Evolutionary conservation across 148 eudicot species (phyloP).

Genomic region (Pouteria glomerata): DNA sequence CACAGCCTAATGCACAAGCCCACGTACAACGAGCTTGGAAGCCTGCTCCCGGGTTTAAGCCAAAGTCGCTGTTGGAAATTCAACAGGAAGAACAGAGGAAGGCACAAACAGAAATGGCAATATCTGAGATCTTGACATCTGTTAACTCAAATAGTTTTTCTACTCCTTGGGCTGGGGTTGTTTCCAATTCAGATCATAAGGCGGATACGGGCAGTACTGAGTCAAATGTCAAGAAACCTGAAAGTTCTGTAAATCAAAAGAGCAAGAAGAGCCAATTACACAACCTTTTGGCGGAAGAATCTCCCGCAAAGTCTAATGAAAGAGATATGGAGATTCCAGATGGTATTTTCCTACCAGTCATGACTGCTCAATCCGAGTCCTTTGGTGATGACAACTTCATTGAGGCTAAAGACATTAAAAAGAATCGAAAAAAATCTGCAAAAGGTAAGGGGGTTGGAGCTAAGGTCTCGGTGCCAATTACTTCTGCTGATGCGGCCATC

Average conservation of each 20-base stretch:
- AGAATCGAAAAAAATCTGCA: slow-evolving; percentile 83
- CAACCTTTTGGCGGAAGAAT: slow-evolving; percentile 59
- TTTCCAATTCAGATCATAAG: slow-evolving; percentile 43
- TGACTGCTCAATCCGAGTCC: slow-evolving; percentile 27
- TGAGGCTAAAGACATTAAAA: slow-evolving; percentile 90
- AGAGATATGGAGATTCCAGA: slow-evolving; percentile 31
- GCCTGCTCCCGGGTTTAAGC: slow-evolving; percentile 80
- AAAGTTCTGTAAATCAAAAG: slow-evolving; percentile 26
- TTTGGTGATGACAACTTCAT: slow-evolving; percentile 61
- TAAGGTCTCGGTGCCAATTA: slow-evolving; percentile 36
- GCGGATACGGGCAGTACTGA: slow-evolving; percentile 24
- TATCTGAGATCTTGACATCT: slow-evolving; percentile 42
- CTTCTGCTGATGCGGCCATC: slow-evolving; percentile 20
- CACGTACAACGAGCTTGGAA: slow-evolving; percentile 73
- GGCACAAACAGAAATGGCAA: slow-evolving; percentile 41
- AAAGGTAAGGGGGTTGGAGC: slow-evolving; percentile 62
- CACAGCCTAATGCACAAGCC: slow-evolving; percentile 22
- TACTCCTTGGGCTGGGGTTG: slow-evolving; percentile 75
- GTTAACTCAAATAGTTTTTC: slow-evolving; percentile 40
- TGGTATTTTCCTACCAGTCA: slow-evolving; percentile 25
- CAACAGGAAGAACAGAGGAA: slow-evolving; percentile 86
- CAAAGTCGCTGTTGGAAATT: slow-evolving; percentile 84
- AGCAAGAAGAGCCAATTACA: slow-evolving; percentile 68
- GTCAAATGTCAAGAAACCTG: slow-evolving; percentile 22
- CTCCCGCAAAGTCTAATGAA: slow-evolving; percentile 40